phyloP scores from a whole-genome alignment of 2,329 filamentous ascomycete genomes.

The Cadophora sp. region DNA sequence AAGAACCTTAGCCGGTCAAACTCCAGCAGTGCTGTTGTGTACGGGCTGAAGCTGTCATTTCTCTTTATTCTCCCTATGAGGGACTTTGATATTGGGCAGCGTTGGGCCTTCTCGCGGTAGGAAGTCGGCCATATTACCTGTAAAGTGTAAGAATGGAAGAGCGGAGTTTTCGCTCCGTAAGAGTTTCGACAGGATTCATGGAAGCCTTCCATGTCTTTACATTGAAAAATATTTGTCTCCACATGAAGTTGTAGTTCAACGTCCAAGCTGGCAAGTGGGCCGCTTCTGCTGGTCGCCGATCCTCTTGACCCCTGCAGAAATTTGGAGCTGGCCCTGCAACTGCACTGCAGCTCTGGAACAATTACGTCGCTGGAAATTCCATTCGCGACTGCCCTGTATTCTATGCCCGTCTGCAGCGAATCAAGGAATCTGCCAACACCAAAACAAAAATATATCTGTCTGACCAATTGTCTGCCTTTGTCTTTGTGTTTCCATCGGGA shows the following conservation, averaged over 20 bases:
- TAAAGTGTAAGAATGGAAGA: background rate
- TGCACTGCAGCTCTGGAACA: constrained; percentile 23
- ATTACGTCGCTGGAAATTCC: constrained; percentile 24
- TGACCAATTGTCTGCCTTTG: background rate
- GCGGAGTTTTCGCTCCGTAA: background rate
- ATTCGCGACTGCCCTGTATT: constrained; percentile 3
- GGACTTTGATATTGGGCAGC: constrained; percentile 21
- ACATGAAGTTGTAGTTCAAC: background rate
- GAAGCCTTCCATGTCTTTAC: background rate
- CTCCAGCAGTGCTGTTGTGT: background rate
- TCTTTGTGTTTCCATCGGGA: constrained; percentile 3
- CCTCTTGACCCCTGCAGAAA: constrained; percentile 16
- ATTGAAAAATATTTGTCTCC: background rate
- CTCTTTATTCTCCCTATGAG: background rate
- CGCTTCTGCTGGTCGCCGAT: background rate
- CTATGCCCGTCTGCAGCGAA: background rate
- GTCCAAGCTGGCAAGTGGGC: background rate
- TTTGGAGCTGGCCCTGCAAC: too few relatives aligned
- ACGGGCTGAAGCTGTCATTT: constrained; percentile 9
- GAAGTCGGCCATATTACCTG: background rate
- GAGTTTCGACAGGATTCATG: background rate
- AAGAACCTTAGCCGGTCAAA: constrained; percentile 12
- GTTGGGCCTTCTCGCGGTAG: constrained; percentile 16
- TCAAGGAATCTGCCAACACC: constrained; percentile 19
- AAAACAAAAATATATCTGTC: constrained; percentile 5